Evolutionary conservation across 1,284 basidiomycete species (phyloP), one percentile per base, ranked within the genome.

Genomic region (Boletus semigastroideus): DNA sequence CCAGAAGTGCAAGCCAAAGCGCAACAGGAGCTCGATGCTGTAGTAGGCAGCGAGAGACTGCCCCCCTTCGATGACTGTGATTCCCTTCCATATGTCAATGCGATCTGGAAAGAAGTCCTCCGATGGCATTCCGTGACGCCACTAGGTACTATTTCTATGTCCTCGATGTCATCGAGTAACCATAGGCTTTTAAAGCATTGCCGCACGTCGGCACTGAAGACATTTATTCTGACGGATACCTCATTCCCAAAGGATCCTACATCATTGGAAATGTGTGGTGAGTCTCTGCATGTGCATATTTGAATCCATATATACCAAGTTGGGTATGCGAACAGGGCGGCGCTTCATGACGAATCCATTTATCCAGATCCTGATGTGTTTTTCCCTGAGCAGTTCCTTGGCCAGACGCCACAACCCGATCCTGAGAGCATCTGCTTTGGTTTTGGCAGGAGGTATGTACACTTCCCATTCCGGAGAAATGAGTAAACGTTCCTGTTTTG

Each of bases 221-320:
- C 22, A 68, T 73, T 14, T 55, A 68, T 28, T 58, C 59, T n/a
- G 40, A 63, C 4, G 71, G 71, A 10, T 70, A 68, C 51, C 48
- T 71, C 10, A 72, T 78, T 16, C 76, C 75, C 0, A 75, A 77
- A 55, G 73, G 71, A 22, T 61, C 68, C 1, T 22, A 47, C 7
- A 53, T 72, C 8, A 34, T 70, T 5, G 46, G 56, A 36, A 69
- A 66, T 17, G 10, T 49, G 2, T 63, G 59, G 64, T 65, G n/a
- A 45, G 58, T 48, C 19, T 5, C 28, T 2, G 11, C 12, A 13
- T 10, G 1, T 33, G 31, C 31, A 7, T 31, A 14, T 12, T 2
- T 28, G 12, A 3, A 49, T 25, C 8, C 13, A 3, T 22, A 7
- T 10, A 10, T 11, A 22, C 22, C 5, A n/a, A n/a, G 1, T 6